Conservation (phyloP, 257 asterid genomes). For the Orobanche coerulescens region DNA sequence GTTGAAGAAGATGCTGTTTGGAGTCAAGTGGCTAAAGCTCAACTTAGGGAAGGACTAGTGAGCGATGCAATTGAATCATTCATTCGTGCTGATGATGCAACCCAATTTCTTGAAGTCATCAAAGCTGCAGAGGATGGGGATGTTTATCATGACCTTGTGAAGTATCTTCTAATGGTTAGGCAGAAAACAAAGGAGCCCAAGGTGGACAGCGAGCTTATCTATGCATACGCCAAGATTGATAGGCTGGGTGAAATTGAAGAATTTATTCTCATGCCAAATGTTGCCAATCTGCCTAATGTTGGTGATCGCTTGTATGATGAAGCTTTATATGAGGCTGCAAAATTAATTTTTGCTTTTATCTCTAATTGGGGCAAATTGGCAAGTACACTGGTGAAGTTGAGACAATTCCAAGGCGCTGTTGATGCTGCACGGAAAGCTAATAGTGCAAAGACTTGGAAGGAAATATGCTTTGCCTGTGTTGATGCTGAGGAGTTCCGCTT, state of each 20-base stretch:
- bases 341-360: slow-evolving; percentile 81
- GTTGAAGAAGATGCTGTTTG: slow-evolving; percentile 98
- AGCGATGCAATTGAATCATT: slow-evolving; percentile 98
- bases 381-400: slow-evolving; percentile 72
- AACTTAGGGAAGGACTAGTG: slow-evolving; percentile 91
- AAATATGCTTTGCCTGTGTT: slow-evolving; percentile 97
- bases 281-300: slow-evolving; percentile 94
- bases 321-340: slow-evolving; percentile 94
- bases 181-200: slow-evolving; percentile 93
- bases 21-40: slow-evolving; percentile 99
- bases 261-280: slow-evolving; percentile 97
- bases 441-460: slow-evolving; percentile 98
- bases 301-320: slow-evolving; percentile 98
- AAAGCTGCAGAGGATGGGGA: slow-evolving; percentile 79
- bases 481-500: slow-evolving; percentile 99
- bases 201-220: slow-evolving; percentile 97
- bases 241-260: slow-evolving; percentile 92
- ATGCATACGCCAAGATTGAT: slow-evolving; percentile 97
- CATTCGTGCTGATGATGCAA: slow-evolving; percentile 94
- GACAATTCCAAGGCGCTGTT: slow-evolving; percentile 97
- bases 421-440: slow-evolving; percentile 99
- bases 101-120: slow-evolving; percentile 84
- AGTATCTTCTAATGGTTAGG: slow-evolving; percentile 95
- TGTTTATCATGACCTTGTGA: slow-evolving; percentile 91
- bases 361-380: slow-evolving; percentile 99